Base-by-base conservation (phyloP, 164 flowering plant genomes). In the Sedum album region DNA sequence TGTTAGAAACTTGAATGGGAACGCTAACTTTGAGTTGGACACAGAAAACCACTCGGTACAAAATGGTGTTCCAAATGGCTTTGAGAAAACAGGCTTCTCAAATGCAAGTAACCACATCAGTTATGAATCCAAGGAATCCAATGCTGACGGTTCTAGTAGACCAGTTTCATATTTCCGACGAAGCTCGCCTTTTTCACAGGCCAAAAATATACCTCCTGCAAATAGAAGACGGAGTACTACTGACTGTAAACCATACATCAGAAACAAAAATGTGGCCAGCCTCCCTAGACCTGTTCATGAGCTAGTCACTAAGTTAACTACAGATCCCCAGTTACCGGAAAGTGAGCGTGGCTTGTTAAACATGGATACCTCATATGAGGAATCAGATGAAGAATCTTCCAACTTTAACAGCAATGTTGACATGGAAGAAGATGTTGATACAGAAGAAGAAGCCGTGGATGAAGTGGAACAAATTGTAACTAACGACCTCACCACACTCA, bases 101-200 rank as follows among this genome's bases (percentile, higher is more conserved):
- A 75, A 71, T 57, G 68, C 88, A 51, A 76, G 67, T 76, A 75
- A 67, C 66, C 76, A 31, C 21, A 41, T 49, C 31, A 77, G 66
- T 66, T 81, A 75, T 68, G 82, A 82, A 55, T 60, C 66, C 13
- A 79, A 67, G 75, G 89, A 76, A 65, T 66, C 77, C 18, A 73
- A 69, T 60, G 39, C 68, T 53, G 68, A 80, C 61, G 44, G 73
- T 60, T 68, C 68, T 65, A 69, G 69, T 42, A 79, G 98, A 64
- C 96, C 96, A 61, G 72, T 70, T 49, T 91, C 97, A 41, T 82
- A 76, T 74, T 91, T 91, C 72, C 79, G 76, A 31, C 85, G 89
- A 11, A 88, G 75, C 74, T 89, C 93, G 65, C 97, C 98, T 17
- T 82, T 91, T 14, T 88, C 93, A 66, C 81, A 79, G 69, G 70